Percentiles rank a stretch among this genome's conserved stretches.
These are phyloP conservation scores for Leptodermis oblonga DNA, from an alignment of 257 asterid species.

Conservation along the genomic window DNA sequence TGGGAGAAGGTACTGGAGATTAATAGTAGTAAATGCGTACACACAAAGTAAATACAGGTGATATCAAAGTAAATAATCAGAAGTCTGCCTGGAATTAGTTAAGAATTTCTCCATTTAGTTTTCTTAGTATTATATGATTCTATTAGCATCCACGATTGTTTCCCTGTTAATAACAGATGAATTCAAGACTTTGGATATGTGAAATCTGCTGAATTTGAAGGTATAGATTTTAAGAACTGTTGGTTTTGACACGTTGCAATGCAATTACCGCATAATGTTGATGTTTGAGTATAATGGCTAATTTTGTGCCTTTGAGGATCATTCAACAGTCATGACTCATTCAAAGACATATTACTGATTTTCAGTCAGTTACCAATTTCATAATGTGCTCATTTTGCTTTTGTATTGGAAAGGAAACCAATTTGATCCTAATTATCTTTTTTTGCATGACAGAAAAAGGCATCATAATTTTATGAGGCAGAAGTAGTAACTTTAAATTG, in stretches of 20 bases:
- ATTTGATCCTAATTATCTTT: neutral
- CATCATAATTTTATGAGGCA: neutral
- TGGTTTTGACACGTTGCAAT: neutral
- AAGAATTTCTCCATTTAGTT: neutral
- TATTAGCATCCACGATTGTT: neutral
- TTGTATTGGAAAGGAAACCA: neutral
- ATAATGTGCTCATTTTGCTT: neutral
- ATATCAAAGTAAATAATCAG: neutral
- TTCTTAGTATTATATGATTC: neutral
- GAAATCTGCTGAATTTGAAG: neutral
- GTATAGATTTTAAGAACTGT: neutral
- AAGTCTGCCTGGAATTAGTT: neutral
- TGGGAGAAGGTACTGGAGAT: constrained; percentile 72
- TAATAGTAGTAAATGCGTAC: neutral
- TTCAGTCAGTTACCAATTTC: neutral
- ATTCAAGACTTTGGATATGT: neutral
- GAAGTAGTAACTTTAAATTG: neutral
- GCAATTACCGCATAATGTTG: neutral
- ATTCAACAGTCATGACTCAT: neutral
- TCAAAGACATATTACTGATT: neutral
- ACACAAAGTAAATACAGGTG: too few relatives aligned
- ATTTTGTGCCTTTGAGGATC: too few relatives aligned
- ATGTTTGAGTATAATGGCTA: neutral
- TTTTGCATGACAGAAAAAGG: neutral
- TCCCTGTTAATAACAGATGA: too few relatives aligned